Evolutionary conservation across 805 yeast genomes (phyloP).

Genomic region (Sugiyamaella qingdaonensis): DNA sequence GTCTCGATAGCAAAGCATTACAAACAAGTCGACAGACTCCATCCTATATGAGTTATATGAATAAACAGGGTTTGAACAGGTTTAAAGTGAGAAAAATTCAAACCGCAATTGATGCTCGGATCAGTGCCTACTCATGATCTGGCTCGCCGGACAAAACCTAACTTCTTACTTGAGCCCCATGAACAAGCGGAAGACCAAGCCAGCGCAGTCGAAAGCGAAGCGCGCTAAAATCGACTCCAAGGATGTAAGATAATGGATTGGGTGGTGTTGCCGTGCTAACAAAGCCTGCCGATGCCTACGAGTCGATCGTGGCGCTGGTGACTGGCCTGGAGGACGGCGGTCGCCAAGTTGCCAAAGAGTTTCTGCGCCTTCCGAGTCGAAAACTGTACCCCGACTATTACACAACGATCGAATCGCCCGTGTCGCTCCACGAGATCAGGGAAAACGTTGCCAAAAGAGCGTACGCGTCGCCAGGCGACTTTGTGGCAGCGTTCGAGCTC

Average conservation of each 20-base stretch:
- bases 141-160: not conserved
- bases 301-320: not conserved
- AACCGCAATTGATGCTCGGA: no score
- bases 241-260: not conserved
- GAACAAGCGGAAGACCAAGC: constrained; percentile 5
- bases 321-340: constrained; percentile 2
- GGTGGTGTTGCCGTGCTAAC: not conserved
- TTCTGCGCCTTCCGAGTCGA: constrained; percentile 67
- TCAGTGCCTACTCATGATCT: not conserved
- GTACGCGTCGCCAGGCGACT: constrained; percentile 36
- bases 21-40: no score
- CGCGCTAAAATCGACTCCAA: constrained; percentile 1
- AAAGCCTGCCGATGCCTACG: not conserved
- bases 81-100: no score
- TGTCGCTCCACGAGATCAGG: constrained; percentile 65
- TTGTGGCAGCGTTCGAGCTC: constrained; percentile 57
- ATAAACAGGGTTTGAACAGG: no score
- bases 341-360: constrained; percentile 43
- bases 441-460: constrained; percentile 39
- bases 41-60: no score
- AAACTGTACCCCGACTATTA: constrained; percentile 79
- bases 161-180: constrained; percentile 1
- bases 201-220: not conserved
- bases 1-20: no score
- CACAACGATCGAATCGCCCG: constrained; percentile 57